Percentiles rank a stretch among this genome's conserved stretches.
These are phyloP conservation scores for Pythium pectinolyticum DNA, from an alignment of 352 stramenopile genomes.

Conservation along the genomic window DNA sequence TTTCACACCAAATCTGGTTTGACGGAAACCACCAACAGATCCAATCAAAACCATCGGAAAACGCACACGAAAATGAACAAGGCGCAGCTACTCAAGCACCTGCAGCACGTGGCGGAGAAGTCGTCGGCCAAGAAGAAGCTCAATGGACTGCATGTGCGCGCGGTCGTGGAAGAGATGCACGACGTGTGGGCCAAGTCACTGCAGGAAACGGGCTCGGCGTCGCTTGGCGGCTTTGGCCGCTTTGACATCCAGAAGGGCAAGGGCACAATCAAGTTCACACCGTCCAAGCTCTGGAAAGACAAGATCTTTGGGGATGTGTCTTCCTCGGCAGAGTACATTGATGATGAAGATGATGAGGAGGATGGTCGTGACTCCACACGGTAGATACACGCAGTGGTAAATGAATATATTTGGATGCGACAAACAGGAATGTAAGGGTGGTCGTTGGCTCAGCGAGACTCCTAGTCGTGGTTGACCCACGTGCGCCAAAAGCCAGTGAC, in stretches of 20 bases:
- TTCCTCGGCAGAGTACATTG: constrained; percentile 25
- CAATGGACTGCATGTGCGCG: constrained; percentile 44
- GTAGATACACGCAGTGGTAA: constrained; percentile 4
- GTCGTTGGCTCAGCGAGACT: neutral
- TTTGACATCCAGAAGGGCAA: constrained; percentile 48
- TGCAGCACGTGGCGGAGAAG: constrained; percentile 37
- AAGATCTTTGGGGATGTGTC: constrained; percentile 45
- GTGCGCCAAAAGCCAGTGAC: constrained; percentile 69
- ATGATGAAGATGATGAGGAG: constrained; percentile 8
- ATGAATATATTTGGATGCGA: constrained; percentile 4
- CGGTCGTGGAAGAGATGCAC: constrained; percentile 42
- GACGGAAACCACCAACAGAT: constrained; percentile 8
- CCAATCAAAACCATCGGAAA: constrained; percentile 2
- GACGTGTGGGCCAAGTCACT: constrained; percentile 43
- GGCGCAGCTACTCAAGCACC: constrained; percentile 46
- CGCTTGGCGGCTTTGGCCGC: constrained; percentile 39
- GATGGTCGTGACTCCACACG: constrained; percentile 9
- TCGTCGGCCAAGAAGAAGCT: constrained; percentile 42
- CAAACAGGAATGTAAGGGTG: neutral
- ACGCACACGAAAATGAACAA: constrained; percentile 38
- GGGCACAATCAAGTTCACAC: constrained; percentile 52
- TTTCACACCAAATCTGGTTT: too few relatives aligned
- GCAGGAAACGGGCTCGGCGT: constrained; percentile 43
- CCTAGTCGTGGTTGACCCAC: constrained; percentile 56
- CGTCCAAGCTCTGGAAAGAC: constrained; percentile 35